phyloP scores from a whole-genome alignment of 2,329 filamentous ascomycete species.

The Metarhizium brunneum region DNA sequence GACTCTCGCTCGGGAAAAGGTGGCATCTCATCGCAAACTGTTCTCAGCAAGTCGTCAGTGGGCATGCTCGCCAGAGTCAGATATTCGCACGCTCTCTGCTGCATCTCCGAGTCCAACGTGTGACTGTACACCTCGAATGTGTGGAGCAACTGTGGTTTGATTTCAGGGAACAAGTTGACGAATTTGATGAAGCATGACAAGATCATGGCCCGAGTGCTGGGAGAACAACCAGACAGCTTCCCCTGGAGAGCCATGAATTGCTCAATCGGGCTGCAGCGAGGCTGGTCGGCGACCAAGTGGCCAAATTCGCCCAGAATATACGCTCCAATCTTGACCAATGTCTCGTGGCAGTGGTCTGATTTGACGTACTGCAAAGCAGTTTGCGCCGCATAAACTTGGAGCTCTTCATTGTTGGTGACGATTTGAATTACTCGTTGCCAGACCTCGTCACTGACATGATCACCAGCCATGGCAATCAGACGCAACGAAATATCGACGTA shows the following conservation, averaged over 20 bases:
- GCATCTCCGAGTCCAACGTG: slow-evolving; percentile 87
- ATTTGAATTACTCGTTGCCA: slow-evolving; percentile 99
- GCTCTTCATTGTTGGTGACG: slow-evolving; percentile 96
- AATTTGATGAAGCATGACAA: slow-evolving; percentile 95
- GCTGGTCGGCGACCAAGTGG: slow-evolving; percentile 86
- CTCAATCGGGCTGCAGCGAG: slow-evolving; percentile 90
- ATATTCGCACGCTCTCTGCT: slow-evolving; percentile 95
- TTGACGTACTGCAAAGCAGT: slow-evolving; percentile 90
- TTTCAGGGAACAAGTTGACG: slow-evolving; percentile 96
- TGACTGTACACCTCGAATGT: slow-evolving; percentile 91
- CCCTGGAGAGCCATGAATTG: slow-evolving; percentile 87
- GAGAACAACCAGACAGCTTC: slow-evolving; percentile 83
- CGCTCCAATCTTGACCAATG: slow-evolving; percentile 91
- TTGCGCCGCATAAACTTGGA: slow-evolving; percentile 92
- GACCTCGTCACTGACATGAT: slow-evolving; percentile 97
- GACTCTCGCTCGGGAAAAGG: slow-evolving; percentile 94
- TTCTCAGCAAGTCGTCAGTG: slow-evolving; percentile 83
- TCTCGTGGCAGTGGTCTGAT: slow-evolving; percentile 90
- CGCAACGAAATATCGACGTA: slow-evolving; percentile 96
- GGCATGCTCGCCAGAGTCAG: slow-evolving; percentile 75
- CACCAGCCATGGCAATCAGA: slow-evolving; percentile 90
- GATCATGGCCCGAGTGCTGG: slow-evolving; percentile 85
- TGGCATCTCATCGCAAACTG: slow-evolving; percentile 97
- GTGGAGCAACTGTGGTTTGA: slow-evolving; percentile 87
- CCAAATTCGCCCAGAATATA: slow-evolving; percentile 97